Evolutionary conservation across 2,329 filamentous ascomycete genomes (phyloP).

Genomic region (Grosmannia serpens): DNA sequence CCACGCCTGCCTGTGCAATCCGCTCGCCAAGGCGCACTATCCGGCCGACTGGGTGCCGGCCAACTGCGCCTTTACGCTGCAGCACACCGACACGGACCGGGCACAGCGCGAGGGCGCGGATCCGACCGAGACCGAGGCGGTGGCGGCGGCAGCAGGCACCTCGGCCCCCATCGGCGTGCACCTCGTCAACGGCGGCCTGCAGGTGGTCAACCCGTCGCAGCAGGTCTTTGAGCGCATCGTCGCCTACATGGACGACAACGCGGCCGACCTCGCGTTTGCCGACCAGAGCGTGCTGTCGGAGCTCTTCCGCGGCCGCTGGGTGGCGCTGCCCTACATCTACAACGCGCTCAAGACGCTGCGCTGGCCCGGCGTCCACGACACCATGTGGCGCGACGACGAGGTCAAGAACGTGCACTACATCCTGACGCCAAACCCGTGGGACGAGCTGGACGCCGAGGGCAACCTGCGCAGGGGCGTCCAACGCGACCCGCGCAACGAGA

Average conservation of each 20-base stretch:
- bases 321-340: constrained; percentile 46
- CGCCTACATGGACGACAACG: constrained; percentile 33
- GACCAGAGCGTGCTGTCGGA: constrained; percentile 48
- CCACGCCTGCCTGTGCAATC: constrained; percentile 82
- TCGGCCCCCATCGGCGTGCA: constrained; percentile 30
- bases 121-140: constrained; percentile 18
- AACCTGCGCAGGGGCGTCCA: constrained; percentile 20
- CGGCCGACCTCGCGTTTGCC: constrained; percentile 40
- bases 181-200: constrained; percentile 44
- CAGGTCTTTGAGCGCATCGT: constrained; percentile 38
- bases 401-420: constrained; percentile 55
- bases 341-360: constrained; percentile 51
- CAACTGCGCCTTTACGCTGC: constrained; percentile 46
- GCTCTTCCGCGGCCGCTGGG: constrained; percentile 44
- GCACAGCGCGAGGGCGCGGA: constrained; percentile 35
- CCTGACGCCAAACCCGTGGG: constrained; percentile 48
- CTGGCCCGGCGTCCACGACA: constrained; percentile 35
- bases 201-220: constrained; percentile 41
- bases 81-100: constrained; percentile 24
- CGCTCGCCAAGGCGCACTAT: constrained; percentile 66
- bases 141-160: not conserved
- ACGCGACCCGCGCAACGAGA: constrained; percentile 26
- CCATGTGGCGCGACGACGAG: constrained; percentile 44
- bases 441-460: constrained; percentile 34
- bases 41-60: constrained; percentile 53